These are phyloP conservation scores for Porcisia deanei DNA, from an alignment of 208 protist genomes.

Conservation along the genomic window DNA sequence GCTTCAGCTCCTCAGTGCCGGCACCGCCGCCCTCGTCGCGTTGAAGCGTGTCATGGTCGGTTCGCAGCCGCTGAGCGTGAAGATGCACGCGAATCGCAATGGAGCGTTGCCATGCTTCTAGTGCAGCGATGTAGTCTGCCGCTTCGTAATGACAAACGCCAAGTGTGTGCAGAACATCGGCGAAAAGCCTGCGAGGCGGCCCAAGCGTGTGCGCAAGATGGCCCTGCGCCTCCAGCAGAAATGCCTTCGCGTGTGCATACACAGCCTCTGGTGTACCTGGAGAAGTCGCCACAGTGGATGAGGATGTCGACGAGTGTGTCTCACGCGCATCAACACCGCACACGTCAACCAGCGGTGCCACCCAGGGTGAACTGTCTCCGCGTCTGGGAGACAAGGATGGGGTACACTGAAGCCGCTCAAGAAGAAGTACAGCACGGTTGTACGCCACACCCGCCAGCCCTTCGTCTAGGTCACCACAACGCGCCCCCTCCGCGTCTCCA, in stretches of 20 bases:
- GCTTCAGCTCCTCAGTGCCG: constrained; percentile 42
- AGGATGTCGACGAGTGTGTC: not conserved
- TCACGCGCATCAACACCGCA: not conserved
- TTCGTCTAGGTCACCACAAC: constrained; percentile 15
- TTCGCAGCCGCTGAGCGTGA: not conserved
- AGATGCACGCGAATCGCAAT: constrained; percentile 27
- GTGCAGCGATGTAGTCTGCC: constrained; percentile 17
- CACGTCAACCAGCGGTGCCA: not conserved
- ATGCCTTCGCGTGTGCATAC: constrained; percentile 7
- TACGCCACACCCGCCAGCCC: constrained; percentile 37
- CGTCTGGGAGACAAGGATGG: not conserved
- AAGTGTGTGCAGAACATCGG: constrained; percentile 62
- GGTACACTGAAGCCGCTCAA: constrained; percentile 31
- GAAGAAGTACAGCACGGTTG: constrained; percentile 53
- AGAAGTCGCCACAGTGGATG: not conserved
- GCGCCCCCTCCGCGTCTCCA: not conserved
- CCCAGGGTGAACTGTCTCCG: not conserved
- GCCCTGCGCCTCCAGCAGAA: constrained; percentile 37
- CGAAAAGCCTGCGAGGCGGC: constrained; percentile 39
- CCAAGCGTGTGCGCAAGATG: constrained; percentile 38
- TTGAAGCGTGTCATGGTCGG: not conserved
- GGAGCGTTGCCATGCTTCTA: constrained; percentile 33
- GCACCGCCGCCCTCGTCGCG: not conserved
- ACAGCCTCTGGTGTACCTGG: not conserved
- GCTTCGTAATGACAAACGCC: constrained; percentile 54